Percentiles rank a stretch among this genome's conserved stretches.
Evolutionary conservation across 129 eudicot species (phyloP).

Genomic region (Cynara cardunculus): DNA sequence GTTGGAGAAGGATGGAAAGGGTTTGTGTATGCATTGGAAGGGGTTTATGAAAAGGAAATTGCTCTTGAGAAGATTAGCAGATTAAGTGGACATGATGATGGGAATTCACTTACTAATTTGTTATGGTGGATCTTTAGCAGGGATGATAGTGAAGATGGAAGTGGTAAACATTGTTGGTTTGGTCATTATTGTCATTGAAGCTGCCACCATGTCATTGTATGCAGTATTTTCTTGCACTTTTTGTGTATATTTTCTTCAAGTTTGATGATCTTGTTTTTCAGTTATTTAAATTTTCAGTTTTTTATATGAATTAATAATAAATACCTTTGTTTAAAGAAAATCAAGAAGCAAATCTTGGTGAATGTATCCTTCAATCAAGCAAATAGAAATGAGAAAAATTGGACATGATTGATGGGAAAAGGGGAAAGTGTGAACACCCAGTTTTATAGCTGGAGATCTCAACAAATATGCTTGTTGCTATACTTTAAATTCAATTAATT

Average conservation of each 20-base stretch:
- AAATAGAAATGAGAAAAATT: background rate
- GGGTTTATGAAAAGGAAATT: slow-evolving; percentile 58
- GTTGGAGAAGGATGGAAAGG: slow-evolving; percentile 98
- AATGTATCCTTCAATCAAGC: background rate
- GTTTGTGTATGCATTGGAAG: slow-evolving; percentile 77
- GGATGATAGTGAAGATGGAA: slow-evolving; percentile 45
- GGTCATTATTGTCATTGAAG: slow-evolving; percentile 58
- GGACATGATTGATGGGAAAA: background rate
- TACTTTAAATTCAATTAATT: background rate
- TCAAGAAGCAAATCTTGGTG: background rate
- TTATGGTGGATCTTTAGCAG: slow-evolving; percentile 92
- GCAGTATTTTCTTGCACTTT: background rate
- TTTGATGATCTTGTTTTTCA: background rate
- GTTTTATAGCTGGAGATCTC: slow-evolving; percentile 27
- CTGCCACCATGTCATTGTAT: background rate
- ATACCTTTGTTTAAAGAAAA: background rate
- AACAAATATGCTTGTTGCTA: slow-evolving; percentile 22
- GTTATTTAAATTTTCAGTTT: background rate
- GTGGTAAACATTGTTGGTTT: slow-evolving; percentile 53
- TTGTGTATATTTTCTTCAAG: background rate
- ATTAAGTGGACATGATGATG: slow-evolving; percentile 70
- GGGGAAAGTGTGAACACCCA: slow-evolving; percentile 12
- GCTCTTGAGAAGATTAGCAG: slow-evolving; percentile 58
- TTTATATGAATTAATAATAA: background rate
- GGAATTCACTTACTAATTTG: slow-evolving; percentile 74